Conservation (phyloP, 805 yeast genomes). For the Saturnispora hagleri region DNA sequence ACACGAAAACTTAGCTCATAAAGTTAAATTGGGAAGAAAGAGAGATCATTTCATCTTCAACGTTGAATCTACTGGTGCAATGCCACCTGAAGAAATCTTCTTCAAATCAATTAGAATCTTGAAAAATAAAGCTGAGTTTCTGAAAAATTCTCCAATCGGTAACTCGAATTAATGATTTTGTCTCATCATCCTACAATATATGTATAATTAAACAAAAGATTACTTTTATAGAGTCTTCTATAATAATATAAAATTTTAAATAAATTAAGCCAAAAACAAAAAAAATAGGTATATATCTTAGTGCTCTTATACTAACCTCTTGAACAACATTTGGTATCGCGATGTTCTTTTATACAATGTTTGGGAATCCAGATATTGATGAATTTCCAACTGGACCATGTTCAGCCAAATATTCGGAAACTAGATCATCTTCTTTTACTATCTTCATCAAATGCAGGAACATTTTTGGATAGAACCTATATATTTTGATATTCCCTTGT, state of each 20-base stretch:
- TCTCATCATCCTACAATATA: background rate
- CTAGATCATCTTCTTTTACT: slow-evolving; percentile 13
- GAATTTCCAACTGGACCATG: background rate
- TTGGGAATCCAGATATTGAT: background rate
- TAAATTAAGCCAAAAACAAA: background rate
- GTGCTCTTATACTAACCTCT: too few relatives aligned
- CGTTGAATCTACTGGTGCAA: slow-evolving; percentile 92
- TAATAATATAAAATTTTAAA: background rate
- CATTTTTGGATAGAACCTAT: slow-evolving; percentile 29
- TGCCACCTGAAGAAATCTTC: slow-evolving; percentile 94
- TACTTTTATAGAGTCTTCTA: background rate
- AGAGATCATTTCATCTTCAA: slow-evolving; percentile 92
- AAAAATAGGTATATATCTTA: background rate
- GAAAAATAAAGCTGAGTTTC: slow-evolving; percentile 73
- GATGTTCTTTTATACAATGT: background rate
- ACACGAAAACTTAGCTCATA: slow-evolving; percentile 82
- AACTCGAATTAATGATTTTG: slow-evolving; percentile 19
- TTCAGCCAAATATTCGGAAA: slow-evolving; percentile 5
- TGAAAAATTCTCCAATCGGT: slow-evolving; percentile 70
- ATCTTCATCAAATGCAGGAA: slow-evolving; percentile 16
- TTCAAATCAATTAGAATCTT: slow-evolving; percentile 80
- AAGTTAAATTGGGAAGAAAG: slow-evolving; percentile 83
- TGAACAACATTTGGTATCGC: background rate
- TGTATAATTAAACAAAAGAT: slow-evolving; percentile 1
- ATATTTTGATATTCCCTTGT: slow-evolving; percentile 33